Evolutionary conservation across 257 asterid genomes (phyloP).

Genomic region (Ajuga chamaepitys): DNA sequence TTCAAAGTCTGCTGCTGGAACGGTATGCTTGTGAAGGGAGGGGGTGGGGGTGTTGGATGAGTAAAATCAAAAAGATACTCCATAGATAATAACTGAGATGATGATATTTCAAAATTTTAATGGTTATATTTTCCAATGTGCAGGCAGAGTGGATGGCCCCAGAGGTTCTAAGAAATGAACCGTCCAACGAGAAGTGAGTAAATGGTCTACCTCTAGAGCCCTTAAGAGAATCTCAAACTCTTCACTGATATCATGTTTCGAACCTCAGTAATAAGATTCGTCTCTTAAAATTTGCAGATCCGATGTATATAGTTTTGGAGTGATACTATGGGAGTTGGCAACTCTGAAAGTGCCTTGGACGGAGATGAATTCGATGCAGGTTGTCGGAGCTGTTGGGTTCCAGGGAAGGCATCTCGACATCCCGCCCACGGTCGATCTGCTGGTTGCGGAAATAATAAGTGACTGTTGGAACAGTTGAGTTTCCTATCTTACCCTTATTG

Average conservation of each 20-base stretch:
- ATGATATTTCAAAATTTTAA: not conserved
- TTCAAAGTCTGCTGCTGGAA: slow-evolving; percentile 94
- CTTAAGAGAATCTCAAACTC: slow-evolving; percentile 1
- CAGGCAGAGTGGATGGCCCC: slow-evolving; percentile 99
- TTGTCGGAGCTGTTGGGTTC: slow-evolving; percentile 96
- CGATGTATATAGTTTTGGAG: slow-evolving; percentile 93
- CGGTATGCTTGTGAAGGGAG: slow-evolving; percentile 37
- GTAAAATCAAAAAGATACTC: not conserved
- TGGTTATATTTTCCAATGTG: slow-evolving; percentile 18
- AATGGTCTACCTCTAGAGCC: not conserved
- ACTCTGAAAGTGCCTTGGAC: slow-evolving; percentile 86
- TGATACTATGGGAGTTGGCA: slow-evolving; percentile 93
- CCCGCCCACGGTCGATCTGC: slow-evolving; percentile 64
- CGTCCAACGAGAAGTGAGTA: slow-evolving; percentile 90
- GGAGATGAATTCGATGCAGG: slow-evolving; percentile 98
- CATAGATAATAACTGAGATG: not conserved
- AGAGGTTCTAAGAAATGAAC: slow-evolving; percentile 92
- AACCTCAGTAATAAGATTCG: slow-evolving; percentile 8
- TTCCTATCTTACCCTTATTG: not conserved
- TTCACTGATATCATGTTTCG: not conserved
- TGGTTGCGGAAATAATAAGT: slow-evolving; percentile 67
- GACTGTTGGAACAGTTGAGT: slow-evolving; percentile 84
- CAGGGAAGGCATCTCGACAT: slow-evolving; percentile 77
- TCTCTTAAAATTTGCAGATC: slow-evolving; percentile 47
- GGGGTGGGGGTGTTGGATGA: not conserved